These are phyloP conservation scores for Mycosarcoma mackinlayi DNA, from an alignment of 1,284 basidiomycete species.

Conservation along the genomic window DNA sequence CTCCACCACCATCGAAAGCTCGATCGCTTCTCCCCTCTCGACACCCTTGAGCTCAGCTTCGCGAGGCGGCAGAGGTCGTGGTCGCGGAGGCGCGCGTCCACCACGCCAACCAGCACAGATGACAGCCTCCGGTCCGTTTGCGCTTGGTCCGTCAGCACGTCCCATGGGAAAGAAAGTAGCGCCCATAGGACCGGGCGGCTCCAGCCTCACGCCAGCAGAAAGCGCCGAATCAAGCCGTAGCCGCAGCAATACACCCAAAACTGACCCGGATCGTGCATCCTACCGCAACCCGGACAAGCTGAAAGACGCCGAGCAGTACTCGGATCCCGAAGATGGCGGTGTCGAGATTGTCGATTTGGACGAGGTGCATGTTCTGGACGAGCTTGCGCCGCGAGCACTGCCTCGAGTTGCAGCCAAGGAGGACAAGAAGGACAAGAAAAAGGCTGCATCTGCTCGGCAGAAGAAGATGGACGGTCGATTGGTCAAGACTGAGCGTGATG, in stretches of 20 bases:
- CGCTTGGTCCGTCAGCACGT: constrained; percentile 77
- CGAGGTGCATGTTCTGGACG: constrained; percentile 81
- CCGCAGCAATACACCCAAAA: constrained; percentile 16
- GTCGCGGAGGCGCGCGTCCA: constrained; percentile 45
- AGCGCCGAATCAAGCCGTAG: constrained; percentile 11
- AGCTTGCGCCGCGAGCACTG: constrained; percentile 86
- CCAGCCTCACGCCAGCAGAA: constrained; percentile 20
- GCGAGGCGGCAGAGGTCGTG: constrained; percentile 37
- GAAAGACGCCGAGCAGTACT: constrained; percentile 51
- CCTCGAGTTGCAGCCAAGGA: constrained; percentile 70
- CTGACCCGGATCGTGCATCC: constrained; percentile 35
- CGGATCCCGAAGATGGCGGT: constrained; percentile 52
- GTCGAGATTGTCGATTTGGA: constrained; percentile 78
- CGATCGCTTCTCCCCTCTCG: constrained; percentile 19
- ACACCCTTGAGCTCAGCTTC: constrained; percentile 27
- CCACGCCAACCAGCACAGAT: constrained; percentile 73
- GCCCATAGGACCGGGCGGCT: constrained; percentile 37
- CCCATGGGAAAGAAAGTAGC: constrained; percentile 70
- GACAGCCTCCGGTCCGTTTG: constrained; percentile 89
- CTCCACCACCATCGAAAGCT: constrained; percentile 10
- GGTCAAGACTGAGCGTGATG: constrained; percentile 24
- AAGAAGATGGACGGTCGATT: constrained; percentile 69
- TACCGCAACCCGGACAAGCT: constrained; percentile 55
- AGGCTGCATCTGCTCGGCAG: constrained; percentile 64
- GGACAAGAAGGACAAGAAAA: constrained; percentile 60